Evolutionary conservation across 495 filamentous ascomycete genomes (phyloP).

Genomic region (Tuber brumale): DNA sequence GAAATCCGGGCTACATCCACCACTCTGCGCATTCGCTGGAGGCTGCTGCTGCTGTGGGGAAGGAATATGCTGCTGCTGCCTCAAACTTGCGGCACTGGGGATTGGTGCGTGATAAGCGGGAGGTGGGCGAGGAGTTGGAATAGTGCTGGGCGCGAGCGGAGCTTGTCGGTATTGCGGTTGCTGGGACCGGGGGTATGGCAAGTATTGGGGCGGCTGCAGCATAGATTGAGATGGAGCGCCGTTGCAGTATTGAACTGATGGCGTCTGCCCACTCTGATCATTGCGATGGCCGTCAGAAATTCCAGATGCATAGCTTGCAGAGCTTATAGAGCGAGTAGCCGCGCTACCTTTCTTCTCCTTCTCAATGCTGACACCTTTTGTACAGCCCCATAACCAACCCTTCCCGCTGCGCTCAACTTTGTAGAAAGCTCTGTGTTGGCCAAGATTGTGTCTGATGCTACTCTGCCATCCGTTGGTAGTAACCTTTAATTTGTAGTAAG

Average conservation of each 20-base stretch:
- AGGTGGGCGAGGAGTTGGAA: not conserved
- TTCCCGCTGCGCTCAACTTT: conserved; percentile 72
- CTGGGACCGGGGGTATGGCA: not conserved
- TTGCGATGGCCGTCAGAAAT: not conserved
- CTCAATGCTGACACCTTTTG: conserved; percentile 58
- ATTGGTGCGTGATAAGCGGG: not conserved
- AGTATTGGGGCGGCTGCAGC: not conserved
- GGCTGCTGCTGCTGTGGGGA: not conserved
- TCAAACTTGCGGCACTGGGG: not conserved
- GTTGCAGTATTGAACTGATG: not conserved
- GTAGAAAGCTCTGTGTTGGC: conserved; percentile 77
- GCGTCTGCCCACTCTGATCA: not conserved
- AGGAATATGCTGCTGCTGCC: not conserved
- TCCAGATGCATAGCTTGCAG: not conserved
- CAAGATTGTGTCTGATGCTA: conserved; percentile 90
- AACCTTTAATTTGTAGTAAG: conserved; percentile 77
- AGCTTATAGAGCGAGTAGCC: not conserved
- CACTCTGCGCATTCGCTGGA: not conserved
- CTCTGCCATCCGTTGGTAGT: conserved; percentile 90
- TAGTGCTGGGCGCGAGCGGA: not conserved
- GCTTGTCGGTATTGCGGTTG: not conserved
- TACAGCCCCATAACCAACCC: conserved; percentile 64
- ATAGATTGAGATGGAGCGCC: not conserved
- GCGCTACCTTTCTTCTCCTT: conserved; percentile 55
- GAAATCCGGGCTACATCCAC: not conserved